Percentiles rank a stretch among this genome's conserved stretches.
Conservation (phyloP, 805 yeast genomes). For the Metschnikowia cubensis region DNA sequence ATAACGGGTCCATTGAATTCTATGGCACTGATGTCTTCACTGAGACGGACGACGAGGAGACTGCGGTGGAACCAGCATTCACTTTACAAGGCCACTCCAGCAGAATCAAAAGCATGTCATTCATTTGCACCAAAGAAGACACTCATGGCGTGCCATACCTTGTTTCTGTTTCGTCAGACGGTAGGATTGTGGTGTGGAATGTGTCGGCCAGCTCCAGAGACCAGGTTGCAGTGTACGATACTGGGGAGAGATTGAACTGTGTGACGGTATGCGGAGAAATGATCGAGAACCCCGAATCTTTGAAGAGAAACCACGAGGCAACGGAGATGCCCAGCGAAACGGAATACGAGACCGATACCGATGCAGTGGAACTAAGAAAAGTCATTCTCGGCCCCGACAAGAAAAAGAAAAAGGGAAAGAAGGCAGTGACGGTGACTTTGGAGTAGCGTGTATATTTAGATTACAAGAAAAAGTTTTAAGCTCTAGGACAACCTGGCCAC, state of each 20-base stretch:
- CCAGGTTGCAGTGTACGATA: constrained; percentile 84
- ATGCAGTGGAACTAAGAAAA: constrained; percentile 61
- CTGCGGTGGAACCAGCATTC: constrained; percentile 46
- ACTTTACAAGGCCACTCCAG: constrained; percentile 74
- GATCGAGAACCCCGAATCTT: constrained; percentile 67
- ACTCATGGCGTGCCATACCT: constrained; percentile 43
- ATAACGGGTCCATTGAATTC: constrained; percentile 67
- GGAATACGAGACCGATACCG: constrained; percentile 60
- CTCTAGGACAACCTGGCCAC: constrained; percentile 58
- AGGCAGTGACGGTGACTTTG: constrained; percentile 48
- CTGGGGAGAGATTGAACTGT: constrained; percentile 90
- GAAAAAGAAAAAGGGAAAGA: constrained; percentile 35
- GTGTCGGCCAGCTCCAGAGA: constrained; percentile 48
- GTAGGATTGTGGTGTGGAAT: constrained; percentile 90
- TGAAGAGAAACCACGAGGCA: constrained; percentile 51
- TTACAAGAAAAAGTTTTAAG: background rate
- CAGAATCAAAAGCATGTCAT: constrained; percentile 76
- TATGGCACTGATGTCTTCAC: constrained; percentile 35
- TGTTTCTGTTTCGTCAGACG: constrained; percentile 87
- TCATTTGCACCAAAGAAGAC: constrained; percentile 39
- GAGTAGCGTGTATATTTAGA: constrained; percentile 37
- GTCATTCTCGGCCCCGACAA: constrained; percentile 50
- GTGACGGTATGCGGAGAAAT: constrained; percentile 70
- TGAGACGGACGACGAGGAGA: constrained; percentile 16
- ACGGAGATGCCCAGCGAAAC: constrained; percentile 47